Percentiles rank a stretch among this genome's conserved stretches.
Evolutionary conservation across 2,329 filamentous ascomycete genomes (phyloP).

Genomic region (Diaporthe humulicola): DNA sequence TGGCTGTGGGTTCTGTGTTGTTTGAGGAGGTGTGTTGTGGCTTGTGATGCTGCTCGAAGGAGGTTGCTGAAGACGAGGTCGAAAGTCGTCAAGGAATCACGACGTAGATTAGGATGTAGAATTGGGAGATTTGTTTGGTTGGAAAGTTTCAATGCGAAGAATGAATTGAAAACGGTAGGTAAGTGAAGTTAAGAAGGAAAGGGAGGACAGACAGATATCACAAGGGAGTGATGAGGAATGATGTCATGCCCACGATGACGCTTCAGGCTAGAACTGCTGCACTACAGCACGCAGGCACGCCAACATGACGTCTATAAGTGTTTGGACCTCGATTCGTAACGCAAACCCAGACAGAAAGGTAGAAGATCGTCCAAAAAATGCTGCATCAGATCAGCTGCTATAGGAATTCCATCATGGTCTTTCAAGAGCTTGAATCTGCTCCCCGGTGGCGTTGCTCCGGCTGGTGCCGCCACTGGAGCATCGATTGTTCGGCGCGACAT

Average conservation of each 20-base stretch:
- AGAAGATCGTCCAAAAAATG: constrained; percentile 4
- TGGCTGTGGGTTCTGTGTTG: constrained; percentile 41
- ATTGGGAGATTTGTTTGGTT: neutral
- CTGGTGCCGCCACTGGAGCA: neutral
- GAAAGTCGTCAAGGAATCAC: neutral
- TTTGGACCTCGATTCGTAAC: constrained; percentile 25
- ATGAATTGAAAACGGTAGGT: neutral
- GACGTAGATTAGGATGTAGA: neutral
- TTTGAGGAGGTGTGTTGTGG: constrained; percentile 10
- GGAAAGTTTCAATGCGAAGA: neutral
- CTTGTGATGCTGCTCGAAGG: constrained; percentile 21
- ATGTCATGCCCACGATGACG: constrained; percentile 35
- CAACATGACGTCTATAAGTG: constrained; percentile 28
- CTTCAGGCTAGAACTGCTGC: constrained; percentile 20
- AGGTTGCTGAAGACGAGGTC: constrained; percentile 4
- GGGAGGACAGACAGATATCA: neutral
- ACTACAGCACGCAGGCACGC: constrained; percentile 13
- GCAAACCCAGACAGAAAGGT: constrained; percentile 1
- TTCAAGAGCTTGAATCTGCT: neutral
- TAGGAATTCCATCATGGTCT: neutral
- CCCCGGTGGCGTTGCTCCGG: neutral
- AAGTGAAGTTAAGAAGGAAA: neutral
- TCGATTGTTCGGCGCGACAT: neutral
- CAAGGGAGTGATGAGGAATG: constrained; percentile 21
- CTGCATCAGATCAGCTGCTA: constrained; percentile 9